Conservation (phyloP, 768 basidiomycete genomes). For the Agaricus sinodeliciosus region DNA sequence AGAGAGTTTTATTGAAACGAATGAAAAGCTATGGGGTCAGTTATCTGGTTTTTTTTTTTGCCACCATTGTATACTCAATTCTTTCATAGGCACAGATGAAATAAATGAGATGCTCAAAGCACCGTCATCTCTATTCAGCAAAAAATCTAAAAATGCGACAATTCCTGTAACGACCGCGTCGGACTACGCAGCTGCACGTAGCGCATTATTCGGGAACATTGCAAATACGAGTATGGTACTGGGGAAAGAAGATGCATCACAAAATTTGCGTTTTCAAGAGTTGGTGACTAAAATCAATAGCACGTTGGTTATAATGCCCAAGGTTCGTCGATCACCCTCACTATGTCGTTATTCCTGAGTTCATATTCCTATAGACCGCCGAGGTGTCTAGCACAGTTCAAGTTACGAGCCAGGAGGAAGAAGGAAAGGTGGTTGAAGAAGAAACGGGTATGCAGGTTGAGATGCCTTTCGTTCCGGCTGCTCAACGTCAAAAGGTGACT, state of each 20-base stretch:
- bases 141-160: slow-evolving; percentile 10
- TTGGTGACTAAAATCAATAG: slow-evolving; percentile 64
- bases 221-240: not conserved
- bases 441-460: slow-evolving; percentile 46
- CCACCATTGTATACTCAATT: not conserved
- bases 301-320: slow-evolving; percentile 52
- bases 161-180: slow-evolving; percentile 17
- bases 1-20: slow-evolving; percentile 12
- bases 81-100: slow-evolving; percentile 5
- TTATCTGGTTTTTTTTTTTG: not conserved
- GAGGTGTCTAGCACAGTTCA: slow-evolving; percentile 5
- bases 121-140: slow-evolving; percentile 27
- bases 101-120: slow-evolving; percentile 8
- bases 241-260: not conserved
- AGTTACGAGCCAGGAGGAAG: slow-evolving; percentile 8
- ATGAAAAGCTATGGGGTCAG: slow-evolving; percentile 24
- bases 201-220: slow-evolving; percentile 40
- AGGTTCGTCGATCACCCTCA: slow-evolving; percentile 21
- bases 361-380: not conserved
- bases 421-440: slow-evolving; percentile 3
- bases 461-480: slow-evolving; percentile 71
- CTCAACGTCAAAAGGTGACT: slow-evolving; percentile 37
- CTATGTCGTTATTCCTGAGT: not conserved
- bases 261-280: slow-evolving; percentile 35
- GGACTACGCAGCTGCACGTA: slow-evolving; percentile 22